Evolutionary conservation across 2,329 filamentous ascomycete genomes (phyloP).

Genomic region (Blumeriella jaapii): DNA sequence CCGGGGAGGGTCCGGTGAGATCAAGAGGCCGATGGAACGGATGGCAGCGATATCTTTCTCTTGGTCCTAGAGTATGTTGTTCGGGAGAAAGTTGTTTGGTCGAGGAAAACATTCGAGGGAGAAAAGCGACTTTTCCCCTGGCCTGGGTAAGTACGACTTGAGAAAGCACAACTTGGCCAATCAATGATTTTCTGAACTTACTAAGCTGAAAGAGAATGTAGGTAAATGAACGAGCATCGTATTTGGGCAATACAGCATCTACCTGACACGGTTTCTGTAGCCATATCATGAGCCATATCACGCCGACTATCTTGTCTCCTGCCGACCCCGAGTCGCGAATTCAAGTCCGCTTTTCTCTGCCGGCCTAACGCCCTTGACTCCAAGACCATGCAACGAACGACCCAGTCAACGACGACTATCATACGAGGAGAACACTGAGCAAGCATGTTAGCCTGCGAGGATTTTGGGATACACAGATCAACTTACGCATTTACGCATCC

Average conservation of each 20-base stretch:
- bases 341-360: neutral
- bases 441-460: neutral
- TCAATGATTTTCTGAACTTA: constrained; percentile 1
- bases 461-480: neutral
- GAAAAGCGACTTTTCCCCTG: neutral
- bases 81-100: no score
- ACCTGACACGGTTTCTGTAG: no score
- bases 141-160: neutral
- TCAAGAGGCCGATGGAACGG: neutral
- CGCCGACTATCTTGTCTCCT: constrained; percentile 1
- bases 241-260: no score
- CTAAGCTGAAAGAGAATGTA: neutral
- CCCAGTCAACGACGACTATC: constrained; percentile 4
- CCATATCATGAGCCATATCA: no score
- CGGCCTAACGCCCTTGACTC: constrained; percentile 11
- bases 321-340: neutral
- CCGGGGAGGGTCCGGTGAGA: neutral
- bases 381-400: constrained; percentile 14
- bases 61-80: no score
- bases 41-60: no score
- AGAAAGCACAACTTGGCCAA: constrained; percentile 3
- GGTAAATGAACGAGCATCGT: no score
- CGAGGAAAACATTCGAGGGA: neutral
- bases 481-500: constrained; percentile 19
- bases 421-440: constrained; percentile 19